A percentile compares a stretch with the other conserved stretches of the same genome.
Evolutionary conservation across 2,329 filamentous ascomycete genomes (phyloP).

Genomic region (Huntiella omanensis): DNA sequence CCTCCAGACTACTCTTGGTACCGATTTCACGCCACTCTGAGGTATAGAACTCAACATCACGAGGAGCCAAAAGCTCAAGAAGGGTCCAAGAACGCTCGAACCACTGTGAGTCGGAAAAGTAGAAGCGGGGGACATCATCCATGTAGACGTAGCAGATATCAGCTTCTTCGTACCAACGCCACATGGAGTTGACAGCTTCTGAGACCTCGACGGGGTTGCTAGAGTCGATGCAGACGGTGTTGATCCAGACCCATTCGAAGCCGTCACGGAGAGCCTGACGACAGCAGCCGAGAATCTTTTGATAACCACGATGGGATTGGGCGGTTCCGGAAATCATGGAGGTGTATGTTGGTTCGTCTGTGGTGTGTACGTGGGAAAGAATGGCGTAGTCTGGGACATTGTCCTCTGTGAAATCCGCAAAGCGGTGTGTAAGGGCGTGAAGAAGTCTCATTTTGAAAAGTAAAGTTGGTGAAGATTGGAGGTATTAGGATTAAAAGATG

Average conservation of each 20-base stretch:
- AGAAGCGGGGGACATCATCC: constrained; percentile 13
- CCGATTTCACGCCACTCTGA: constrained; percentile 15
- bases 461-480: neutral
- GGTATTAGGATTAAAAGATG: neutral
- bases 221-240: constrained; percentile 18
- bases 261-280: constrained; percentile 13
- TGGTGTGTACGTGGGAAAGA: constrained; percentile 18
- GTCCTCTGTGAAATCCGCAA: constrained; percentile 7
- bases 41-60: constrained; percentile 16
- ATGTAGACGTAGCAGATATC: constrained; percentile 16
- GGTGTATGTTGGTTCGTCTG: constrained; percentile 16
- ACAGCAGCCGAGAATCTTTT: constrained; percentile 14
- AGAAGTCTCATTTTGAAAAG: constrained; percentile 8
- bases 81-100: constrained; percentile 16
- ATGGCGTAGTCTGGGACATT: constrained; percentile 16
- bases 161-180: constrained; percentile 15
- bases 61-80: constrained; percentile 18
- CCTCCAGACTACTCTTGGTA: constrained; percentile 13
- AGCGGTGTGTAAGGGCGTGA: constrained; percentile 5
- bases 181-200: constrained; percentile 17
- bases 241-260: constrained; percentile 16
- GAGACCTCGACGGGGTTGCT: constrained; percentile 15
- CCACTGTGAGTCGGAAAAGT: constrained; percentile 13
- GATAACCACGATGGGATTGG: constrained; percentile 8
- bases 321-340: constrained; percentile 12